Evolutionary conservation across 2,329 filamentous ascomycete species (phyloP), one percentile per base, ranked within the genome.

Genomic region (Aschersonia sp.): DNA sequence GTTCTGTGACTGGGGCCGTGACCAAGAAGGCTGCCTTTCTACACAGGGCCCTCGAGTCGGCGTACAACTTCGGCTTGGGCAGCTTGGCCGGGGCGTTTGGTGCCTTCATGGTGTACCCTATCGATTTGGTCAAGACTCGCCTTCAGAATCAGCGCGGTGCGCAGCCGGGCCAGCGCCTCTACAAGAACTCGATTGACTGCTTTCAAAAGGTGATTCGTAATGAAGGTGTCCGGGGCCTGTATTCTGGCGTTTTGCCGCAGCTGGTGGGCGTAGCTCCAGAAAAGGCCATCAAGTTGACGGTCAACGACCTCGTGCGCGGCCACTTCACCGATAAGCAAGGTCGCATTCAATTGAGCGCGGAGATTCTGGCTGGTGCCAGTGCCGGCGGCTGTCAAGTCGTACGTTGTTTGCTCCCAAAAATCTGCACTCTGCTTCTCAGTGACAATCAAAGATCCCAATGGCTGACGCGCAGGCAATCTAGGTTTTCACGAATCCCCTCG

Each of bases 81-180:
- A 88, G 85, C 62, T 56, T 95, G 56, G 92, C 92, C 6, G 92
- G 92, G 67, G 92, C 92, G 8, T 98, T 98, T 62, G 92, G 92
- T 63, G 92, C 92, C 10, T 97, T 98, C 64, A 96, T 98, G 87
- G 92, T 98, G 47, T 98, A 98, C 64, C 92, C 92, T 30, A 97
- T 98, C 61, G 92, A 98, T 70, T 71, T 98, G 52, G 92, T 98
- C 65, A 98, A 98, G 78, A 98, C 92, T 1, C 82, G 92, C 51
- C 85, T 98, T 81, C 92, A 98, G 68, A 98, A 98, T 70, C 92
- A 98, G 72, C 80, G 92, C 55, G 81, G 79, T 46, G 79, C 78
- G 5, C 79, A 83, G 46, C 87, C 89, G 1, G 92, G 92, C 49
- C 83, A 95, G 65, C 74, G 85, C 52, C 69, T 97, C 52, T 98